These are phyloP conservation scores for Polychaeton citri DNA, from an alignment of 2,329 filamentous ascomycete genomes.

Conservation along the genomic window DNA sequence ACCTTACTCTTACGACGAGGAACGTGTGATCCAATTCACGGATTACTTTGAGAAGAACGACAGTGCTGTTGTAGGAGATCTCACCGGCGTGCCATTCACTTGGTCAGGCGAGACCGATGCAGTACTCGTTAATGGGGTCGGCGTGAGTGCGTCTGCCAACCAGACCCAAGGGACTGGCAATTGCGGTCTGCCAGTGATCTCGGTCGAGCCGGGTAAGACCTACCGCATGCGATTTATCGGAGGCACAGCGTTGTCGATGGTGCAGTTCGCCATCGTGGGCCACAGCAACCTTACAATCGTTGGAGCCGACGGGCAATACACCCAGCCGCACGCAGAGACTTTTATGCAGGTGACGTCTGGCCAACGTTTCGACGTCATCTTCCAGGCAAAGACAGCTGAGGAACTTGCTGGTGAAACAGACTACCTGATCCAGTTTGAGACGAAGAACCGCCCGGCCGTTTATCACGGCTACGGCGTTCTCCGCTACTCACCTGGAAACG, in stretches of 20 bases:
- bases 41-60: slow-evolving; percentile 48
- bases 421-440: slow-evolving; percentile 36
- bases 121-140: slow-evolving; percentile 45
- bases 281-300: slow-evolving; percentile 46
- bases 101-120: slow-evolving; percentile 48
- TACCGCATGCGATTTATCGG: slow-evolving; percentile 52
- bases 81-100: slow-evolving; percentile 36
- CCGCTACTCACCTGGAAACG: slow-evolving; percentile 22
- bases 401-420: slow-evolving; percentile 30
- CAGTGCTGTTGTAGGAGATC: slow-evolving; percentile 34
- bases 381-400: slow-evolving; percentile 37
- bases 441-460: slow-evolving; percentile 34
- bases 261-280: slow-evolving; percentile 42
- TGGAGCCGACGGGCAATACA: slow-evolving; percentile 43
- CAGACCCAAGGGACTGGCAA: slow-evolving; percentile 5
- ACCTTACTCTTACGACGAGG: slow-evolving; percentile 51
- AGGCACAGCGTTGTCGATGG: slow-evolving; percentile 40
- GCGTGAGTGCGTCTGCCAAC: slow-evolving; percentile 22
- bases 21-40: slow-evolving; percentile 40
- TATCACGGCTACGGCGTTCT: slow-evolving; percentile 38
- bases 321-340: slow-evolving; percentile 31
- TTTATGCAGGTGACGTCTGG: slow-evolving; percentile 45
- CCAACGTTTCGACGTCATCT: slow-evolving; percentile 47
- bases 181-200: slow-evolving; percentile 39
- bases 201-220: slow-evolving; percentile 45